These are phyloP conservation scores for Fraxinus xanthoxyloides DNA, from an alignment of 305 asterid genomes.

Conservation along the genomic window DNA sequence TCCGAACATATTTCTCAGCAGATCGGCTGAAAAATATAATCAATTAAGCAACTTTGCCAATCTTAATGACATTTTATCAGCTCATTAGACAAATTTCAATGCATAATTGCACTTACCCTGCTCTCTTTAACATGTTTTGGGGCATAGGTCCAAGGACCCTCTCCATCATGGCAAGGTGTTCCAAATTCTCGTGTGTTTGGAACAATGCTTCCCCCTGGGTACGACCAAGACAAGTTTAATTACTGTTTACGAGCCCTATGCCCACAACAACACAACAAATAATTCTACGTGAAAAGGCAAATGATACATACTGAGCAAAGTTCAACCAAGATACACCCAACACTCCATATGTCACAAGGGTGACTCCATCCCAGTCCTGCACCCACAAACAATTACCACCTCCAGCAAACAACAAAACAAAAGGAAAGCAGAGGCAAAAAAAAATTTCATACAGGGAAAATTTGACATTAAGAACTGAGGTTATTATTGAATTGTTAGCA, in stretches of 20 bases:
- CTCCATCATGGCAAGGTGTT: constrained; percentile 98
- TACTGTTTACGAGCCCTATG: background rate
- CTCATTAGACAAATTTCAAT: background rate
- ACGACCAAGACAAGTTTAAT: background rate
- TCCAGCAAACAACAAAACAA: background rate
- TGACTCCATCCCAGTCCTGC: constrained; percentile 87
- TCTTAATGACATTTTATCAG: background rate
- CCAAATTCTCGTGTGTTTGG: constrained; percentile 87
- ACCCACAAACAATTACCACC: background rate
- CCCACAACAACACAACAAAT: background rate
- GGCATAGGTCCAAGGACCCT: constrained; percentile 84
- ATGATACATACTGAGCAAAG: constrained; percentile 67
- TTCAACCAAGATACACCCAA: constrained; percentile 85
- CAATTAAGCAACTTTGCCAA: background rate
- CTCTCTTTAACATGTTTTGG: constrained; percentile 65
- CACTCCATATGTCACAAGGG: constrained; percentile 91
- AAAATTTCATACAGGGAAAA: background rate
- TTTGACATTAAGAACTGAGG: background rate
- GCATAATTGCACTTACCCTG: constrained; percentile 47
- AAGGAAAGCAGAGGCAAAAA: background rate
- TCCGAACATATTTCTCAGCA: constrained; percentile 66
- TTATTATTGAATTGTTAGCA: background rate
- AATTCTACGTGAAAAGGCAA: background rate
- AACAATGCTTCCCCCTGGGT: constrained; percentile 79
- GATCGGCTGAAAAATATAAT: constrained; percentile 48